phyloP scores from a whole-genome alignment of 805 yeast genomes.

The Cyberlindnera subsufficiens region DNA sequence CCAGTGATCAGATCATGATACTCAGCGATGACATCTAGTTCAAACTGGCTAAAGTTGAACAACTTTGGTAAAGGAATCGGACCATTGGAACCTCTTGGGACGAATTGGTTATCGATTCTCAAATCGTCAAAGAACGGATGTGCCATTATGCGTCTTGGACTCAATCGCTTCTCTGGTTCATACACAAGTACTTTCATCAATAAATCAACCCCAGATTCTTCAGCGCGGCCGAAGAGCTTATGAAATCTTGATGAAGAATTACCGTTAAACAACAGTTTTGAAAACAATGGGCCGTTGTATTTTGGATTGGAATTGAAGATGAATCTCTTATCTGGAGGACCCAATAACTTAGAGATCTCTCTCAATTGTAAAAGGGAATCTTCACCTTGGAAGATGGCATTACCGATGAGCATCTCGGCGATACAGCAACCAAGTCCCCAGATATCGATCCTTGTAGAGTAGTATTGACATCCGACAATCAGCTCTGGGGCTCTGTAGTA shows the following conservation, averaged over 20 bases:
- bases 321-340: conserved; percentile 76
- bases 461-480: conserved; percentile 82
- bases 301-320: conserved; percentile 69
- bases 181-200: conserved; percentile 78
- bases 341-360: conserved; percentile 84
- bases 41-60: conserved; percentile 69
- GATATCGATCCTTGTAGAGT: conserved; percentile 87
- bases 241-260: conserved; percentile 50
- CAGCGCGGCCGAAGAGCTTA: conserved; percentile 69
- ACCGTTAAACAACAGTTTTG: conserved; percentile 56
- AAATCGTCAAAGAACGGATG: conserved; percentile 89
- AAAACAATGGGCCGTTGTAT: conserved; percentile 69
- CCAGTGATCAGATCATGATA: conserved; percentile 16
- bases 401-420: conserved; percentile 89
- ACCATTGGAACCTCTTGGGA: conserved; percentile 48
- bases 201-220: conserved; percentile 82
- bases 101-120: conserved; percentile 46
- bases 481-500: conserved; percentile 96
- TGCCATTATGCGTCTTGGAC: conserved; percentile 76
- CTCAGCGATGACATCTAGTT: conserved; percentile 42
- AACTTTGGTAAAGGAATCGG: conserved; percentile 41
- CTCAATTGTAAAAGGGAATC: conserved; percentile 84
- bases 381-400: conserved; percentile 93
- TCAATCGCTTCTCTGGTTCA: conserved; percentile 79
- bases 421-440: conserved; percentile 98